Evolutionary conservation across 176 grass and related monocot genomes (phyloP), one percentile per base, ranked within the genome.

Genomic region (Microstegium vimineum): DNA sequence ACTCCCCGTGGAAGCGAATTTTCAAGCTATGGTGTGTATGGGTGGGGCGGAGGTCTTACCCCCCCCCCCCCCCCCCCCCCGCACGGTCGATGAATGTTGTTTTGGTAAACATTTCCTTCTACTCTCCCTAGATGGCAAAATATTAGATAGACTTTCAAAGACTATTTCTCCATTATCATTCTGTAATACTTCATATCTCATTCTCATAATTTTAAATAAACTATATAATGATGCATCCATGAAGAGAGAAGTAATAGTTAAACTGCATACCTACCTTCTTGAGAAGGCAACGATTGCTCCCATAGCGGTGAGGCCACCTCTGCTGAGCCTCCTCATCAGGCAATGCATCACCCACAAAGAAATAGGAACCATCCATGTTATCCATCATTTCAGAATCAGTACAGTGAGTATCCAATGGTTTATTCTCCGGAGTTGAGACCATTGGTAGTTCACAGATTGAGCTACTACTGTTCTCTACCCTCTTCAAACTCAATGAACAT

Each of bases 271-370:
- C 12, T 77, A 89, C 87, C 87, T 85, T 89, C 33, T 89, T 40
- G 9, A 45, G n/a, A 81, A 33, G 72, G 66, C 32, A 72, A 64
- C 67, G 73, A 91, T 86, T 88, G 36, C 63, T 73, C 33, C 66
- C 52, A 11, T 93, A 98, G 41, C 85, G 95, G 65, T 98, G 72
- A 75, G 92, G 92, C 95, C 95, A 94, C 65, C 82, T 91, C 61
- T 62, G 54, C 75, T 82, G 88, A 54, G 95, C 92, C 86, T 93
- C 92, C 73, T 94, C 86, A 30, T 84, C 71, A 4, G 75, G 82
- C 62, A 94, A 62, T 67, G 86, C 61, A 27, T 88, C 84, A 34
- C 92, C n/a, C 32, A 91, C 62, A 88, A 98, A 93, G 86, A 81
- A 93, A 86, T 82, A 86, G 18, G 41, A 78, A 40, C 36, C 62